Evolutionary conservation across 176 grass and related monocot genomes (phyloP).

Genomic region (Oryza meyeriana): DNA sequence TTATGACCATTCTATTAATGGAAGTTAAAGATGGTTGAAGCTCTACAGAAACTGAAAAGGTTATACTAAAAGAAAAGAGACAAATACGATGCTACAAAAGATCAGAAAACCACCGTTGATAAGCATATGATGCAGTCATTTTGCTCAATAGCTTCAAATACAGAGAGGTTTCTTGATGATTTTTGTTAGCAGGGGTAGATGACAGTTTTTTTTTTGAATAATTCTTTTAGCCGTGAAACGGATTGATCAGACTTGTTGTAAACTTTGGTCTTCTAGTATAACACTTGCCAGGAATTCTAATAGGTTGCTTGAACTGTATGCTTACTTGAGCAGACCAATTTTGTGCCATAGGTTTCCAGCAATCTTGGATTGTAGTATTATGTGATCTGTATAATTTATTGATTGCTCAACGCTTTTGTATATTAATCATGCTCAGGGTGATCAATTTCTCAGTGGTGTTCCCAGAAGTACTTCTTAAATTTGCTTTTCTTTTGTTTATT

Average conservation of each 20-base stretch:
- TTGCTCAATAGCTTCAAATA: too few relatives aligned
- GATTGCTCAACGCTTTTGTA: neutral
- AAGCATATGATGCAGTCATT: too few relatives aligned
- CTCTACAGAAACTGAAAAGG: neutral
- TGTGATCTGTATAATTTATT: neutral
- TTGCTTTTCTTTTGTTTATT: conserved; percentile 22
- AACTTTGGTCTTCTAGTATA: neutral
- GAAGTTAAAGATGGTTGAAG: neutral
- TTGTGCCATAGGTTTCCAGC: neutral
- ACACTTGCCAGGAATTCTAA: neutral
- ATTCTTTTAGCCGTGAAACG: neutral
- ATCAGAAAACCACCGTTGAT: too few relatives aligned
- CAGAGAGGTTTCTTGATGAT: neutral
- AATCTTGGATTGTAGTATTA: neutral
- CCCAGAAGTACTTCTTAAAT: neutral
- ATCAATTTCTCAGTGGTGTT: neutral
- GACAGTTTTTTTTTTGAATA: neutral
- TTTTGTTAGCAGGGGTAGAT: neutral
- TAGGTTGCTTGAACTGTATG: neutral
- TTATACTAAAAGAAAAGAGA: neutral
- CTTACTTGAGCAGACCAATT: neutral
- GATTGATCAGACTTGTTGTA: neutral
- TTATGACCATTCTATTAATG: neutral
- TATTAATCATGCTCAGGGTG: neutral
- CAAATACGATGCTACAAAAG: too few relatives aligned